Percentiles rank a stretch among this genome's conserved stretches.
Evolutionary conservation across 139 green algal genomes (phyloP).

Genomic region (Chlamydomonas sp.): DNA sequence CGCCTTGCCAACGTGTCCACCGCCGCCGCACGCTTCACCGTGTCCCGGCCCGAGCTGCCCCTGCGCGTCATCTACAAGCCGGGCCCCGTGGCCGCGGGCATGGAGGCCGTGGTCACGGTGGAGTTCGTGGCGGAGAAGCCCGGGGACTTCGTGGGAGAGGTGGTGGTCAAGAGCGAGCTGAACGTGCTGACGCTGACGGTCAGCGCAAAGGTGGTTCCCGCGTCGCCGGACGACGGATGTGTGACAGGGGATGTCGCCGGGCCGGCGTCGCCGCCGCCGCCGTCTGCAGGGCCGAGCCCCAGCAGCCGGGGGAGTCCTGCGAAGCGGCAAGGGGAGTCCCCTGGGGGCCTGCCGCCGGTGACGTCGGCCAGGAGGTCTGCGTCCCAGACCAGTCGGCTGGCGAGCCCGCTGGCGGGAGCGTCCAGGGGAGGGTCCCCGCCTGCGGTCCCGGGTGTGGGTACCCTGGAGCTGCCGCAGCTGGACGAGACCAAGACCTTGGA

Average conservation of each 20-base stretch:
- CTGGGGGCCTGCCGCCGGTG: slow-evolving; percentile 15
- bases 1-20: slow-evolving; percentile 65
- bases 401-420: slow-evolving; percentile 12
- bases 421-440: background rate
- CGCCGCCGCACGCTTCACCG: slow-evolving; percentile 57
- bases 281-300: background rate
- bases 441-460: background rate
- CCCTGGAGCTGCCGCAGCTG: slow-evolving; percentile 1
- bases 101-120: slow-evolving; percentile 63
- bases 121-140: slow-evolving; percentile 61
- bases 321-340: background rate
- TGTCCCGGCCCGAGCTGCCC: slow-evolving; percentile 49
- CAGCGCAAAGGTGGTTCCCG: slow-evolving; percentile 61
- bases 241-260: background rate
- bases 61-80: slow-evolving; percentile 67
- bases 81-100: slow-evolving; percentile 62
- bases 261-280: background rate
- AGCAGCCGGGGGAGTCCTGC: background rate
- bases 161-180: slow-evolving; percentile 66
- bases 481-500: slow-evolving; percentile 37
- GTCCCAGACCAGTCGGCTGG: slow-evolving; percentile 16
- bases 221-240: background rate
- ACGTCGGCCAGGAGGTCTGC: slow-evolving; percentile 23
- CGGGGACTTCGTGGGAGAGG: slow-evolving; percentile 64
- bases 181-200: slow-evolving; percentile 64